Conservation (phyloP, 1,284 basidiomycete species). For the Phenoliferia sp. region DNA sequence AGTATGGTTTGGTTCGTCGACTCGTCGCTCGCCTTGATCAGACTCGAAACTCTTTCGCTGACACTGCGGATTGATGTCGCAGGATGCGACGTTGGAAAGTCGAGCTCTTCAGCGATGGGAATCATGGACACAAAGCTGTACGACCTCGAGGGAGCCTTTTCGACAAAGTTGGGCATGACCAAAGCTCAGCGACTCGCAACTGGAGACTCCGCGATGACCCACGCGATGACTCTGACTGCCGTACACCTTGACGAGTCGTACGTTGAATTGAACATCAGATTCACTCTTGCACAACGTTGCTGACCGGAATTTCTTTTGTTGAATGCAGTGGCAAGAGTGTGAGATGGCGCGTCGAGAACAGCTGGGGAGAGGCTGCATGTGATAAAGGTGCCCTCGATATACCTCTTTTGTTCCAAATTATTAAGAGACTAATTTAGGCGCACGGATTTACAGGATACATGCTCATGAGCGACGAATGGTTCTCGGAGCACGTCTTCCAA, state of each 20-base stretch:
- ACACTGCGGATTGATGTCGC: background rate
- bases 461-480: constrained; percentile 63
- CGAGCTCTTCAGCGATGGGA: constrained; percentile 34
- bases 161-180: constrained; percentile 55
- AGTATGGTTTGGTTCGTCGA: constrained; percentile 50
- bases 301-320: constrained; percentile 18
- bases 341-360: constrained; percentile 92
- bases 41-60: background rate
- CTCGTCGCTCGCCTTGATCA: no score
- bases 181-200: constrained; percentile 81
- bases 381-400: constrained; percentile 56
- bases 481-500: constrained; percentile 78
- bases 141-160: constrained; percentile 60
- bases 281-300: background rate
- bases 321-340: constrained; percentile 59
- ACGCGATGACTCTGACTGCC: constrained; percentile 71
- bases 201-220: constrained; percentile 82
- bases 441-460: constrained; percentile 54
- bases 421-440: background rate
- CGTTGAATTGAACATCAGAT: background rate
- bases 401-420: constrained; percentile 38
- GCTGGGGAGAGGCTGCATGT: constrained; percentile 77
- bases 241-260: constrained; percentile 68
- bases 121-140: constrained; percentile 64
- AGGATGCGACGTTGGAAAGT: constrained; percentile 56